Evolutionary conservation across 257 asterid species (phyloP).

Genomic region (Solanum chilense): DNA sequence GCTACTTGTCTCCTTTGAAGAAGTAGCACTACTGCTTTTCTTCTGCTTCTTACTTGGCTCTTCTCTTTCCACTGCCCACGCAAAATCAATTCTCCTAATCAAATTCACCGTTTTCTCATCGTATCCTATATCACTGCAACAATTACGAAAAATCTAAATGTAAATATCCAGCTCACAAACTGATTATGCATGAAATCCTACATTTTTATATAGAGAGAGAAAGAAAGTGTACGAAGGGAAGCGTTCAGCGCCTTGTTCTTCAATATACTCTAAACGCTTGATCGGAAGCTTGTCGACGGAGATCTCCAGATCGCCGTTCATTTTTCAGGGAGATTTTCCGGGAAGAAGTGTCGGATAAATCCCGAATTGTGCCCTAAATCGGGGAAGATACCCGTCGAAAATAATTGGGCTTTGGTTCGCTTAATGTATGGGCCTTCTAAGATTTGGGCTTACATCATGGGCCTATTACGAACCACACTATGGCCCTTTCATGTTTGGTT

Average conservation of each 20-base stretch:
- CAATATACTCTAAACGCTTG: slow-evolving; percentile 59
- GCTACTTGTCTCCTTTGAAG: slow-evolving; percentile 5
- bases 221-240: slow-evolving; percentile 47
- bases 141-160: not conserved
- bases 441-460: not conserved
- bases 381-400: not conserved
- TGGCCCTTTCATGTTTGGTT: not conserved
- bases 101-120: slow-evolving; percentile 68
- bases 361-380: not conserved
- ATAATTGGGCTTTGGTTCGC: not conserved
- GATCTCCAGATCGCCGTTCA: slow-evolving; percentile 52
- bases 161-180: not conserved
- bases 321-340: slow-evolving; percentile 4
- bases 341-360: not conserved
- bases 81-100: slow-evolving; percentile 83
- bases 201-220: not conserved
- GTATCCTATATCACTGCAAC: slow-evolving; percentile 36
- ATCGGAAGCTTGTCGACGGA: slow-evolving; percentile 88
- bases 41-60: slow-evolving; percentile 85
- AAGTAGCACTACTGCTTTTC: slow-evolving; percentile 27
- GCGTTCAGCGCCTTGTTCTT: slow-evolving; percentile 73
- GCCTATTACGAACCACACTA: not conserved
- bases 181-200: not conserved
- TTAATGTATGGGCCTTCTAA: not conserved
- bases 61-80: slow-evolving; percentile 91